Evolutionary conservation across 345 rosid genomes (phyloP).

Genomic region (Eucalyptus polybractea): DNA sequence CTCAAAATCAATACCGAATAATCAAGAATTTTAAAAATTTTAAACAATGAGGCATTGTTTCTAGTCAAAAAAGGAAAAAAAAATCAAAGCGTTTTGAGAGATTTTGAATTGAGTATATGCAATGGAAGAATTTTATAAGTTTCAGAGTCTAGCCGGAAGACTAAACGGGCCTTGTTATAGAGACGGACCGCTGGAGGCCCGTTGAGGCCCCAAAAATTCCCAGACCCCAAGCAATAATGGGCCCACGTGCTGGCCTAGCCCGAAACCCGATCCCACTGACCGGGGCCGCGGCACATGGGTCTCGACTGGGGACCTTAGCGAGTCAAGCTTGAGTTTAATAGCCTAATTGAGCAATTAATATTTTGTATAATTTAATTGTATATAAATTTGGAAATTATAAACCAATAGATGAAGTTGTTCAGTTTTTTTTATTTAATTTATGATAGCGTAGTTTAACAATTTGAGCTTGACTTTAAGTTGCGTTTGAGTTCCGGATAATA

Average conservation of each 20-base stretch:
- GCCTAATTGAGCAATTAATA: not conserved
- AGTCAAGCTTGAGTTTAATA: not conserved
- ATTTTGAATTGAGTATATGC: not conserved
- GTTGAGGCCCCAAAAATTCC: not conserved
- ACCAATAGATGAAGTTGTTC: not conserved
- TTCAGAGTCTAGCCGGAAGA: not conserved
- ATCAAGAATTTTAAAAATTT: not conserved
- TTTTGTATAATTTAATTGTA: fast-evolving
- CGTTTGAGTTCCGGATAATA: not conserved
- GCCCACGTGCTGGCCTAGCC: not conserved
- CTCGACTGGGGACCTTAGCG: fast-evolving
- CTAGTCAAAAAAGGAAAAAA: not conserved
- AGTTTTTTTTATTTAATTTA: not conserved
- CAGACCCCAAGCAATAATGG: not conserved
- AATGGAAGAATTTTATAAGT: not conserved
- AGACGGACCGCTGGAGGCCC: not conserved
- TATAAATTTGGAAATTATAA: not conserved
- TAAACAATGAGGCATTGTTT: not conserved
- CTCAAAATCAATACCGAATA: not conserved
- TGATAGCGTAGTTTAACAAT: not conserved
- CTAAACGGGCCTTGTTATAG: not conserved
- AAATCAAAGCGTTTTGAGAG: not conserved
- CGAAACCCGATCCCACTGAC: not conserved
- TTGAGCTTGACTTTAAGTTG: not conserved
- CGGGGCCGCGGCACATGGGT: not conserved